Evolutionary conservation across 805 yeast species (phyloP), one percentile per base, ranked within the genome.

Genomic region (Cyberlindnera euphorbiiphila): DNA sequence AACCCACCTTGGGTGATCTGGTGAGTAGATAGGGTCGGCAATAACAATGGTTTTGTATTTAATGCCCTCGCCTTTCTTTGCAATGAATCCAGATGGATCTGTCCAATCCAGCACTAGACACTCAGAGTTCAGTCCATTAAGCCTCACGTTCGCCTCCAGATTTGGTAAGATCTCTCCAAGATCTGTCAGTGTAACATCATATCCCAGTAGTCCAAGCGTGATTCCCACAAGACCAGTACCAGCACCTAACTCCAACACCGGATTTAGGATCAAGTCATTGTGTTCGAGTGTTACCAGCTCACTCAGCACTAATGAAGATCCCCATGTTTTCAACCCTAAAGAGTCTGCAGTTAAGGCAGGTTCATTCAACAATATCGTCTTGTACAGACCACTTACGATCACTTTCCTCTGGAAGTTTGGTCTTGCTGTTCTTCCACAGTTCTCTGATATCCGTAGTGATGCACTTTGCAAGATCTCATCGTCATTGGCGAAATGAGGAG

Each of bases 151-250:
- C 15, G 63, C 66, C 31, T 56, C 46, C 32, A 93, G 56, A 51
- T 93, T 91, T 0, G 76, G 74, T 0, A 83, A 69, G 29, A 91
- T 89, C 34, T 80, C 93, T 0, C 78, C 78, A 33, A 93, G 63
- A 57, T 91, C 98, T 0, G 98, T 89, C 17, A 87, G 57, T 0
- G 39, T 32, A 58, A 56, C 40, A 3, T 38, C 34, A 30, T 41
- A 55, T 0, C 87, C 87, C 6, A 81, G 50, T 8, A 67, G 40
- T 1, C 73, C 74, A 39, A 85, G 69, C 0, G 80, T 69, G 24
- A 93, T 82, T 0, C 98, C 97, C 4, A 81, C 82, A 12, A 91
- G 66, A 0, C 98, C 98, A 0, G 98, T 93, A 0, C 98, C 98
- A 0, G 98, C 71, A 0, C 98, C 98, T n/a, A 93, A 63, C 52